These are phyloP conservation scores for Prosopis cineraria DNA, from an alignment of 306 rosid species.

Conservation along the genomic window DNA sequence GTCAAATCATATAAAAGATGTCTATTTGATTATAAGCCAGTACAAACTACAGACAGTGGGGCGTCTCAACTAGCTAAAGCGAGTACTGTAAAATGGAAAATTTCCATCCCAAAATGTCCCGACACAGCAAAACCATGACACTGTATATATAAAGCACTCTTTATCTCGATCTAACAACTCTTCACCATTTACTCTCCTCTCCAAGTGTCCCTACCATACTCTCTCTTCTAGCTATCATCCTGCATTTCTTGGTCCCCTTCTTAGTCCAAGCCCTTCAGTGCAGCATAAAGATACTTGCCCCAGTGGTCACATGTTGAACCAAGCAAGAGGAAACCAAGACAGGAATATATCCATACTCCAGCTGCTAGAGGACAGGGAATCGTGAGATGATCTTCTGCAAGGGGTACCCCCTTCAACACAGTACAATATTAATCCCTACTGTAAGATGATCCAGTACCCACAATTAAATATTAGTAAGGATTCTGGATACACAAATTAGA, in stretches of 20 bases:
- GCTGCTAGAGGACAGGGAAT: constrained; percentile 56
- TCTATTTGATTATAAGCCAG: constrained; percentile 3
- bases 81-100: constrained; percentile 16
- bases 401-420: constrained; percentile 60
- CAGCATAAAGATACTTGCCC: constrained; percentile 50
- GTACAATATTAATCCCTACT: constrained; percentile 67
- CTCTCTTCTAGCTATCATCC: constrained; percentile 58
- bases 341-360: constrained; percentile 55
- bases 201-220: constrained; percentile 54
- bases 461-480: constrained; percentile 57
- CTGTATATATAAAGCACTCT: constrained; percentile 32
- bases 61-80: constrained; percentile 22
- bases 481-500: constrained; percentile 43
- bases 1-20: constrained; percentile 21
- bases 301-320: constrained; percentile 53
- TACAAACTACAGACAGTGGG: constrained; percentile 23
- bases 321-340: constrained; percentile 74
- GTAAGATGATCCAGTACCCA: constrained; percentile 67
- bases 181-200: constrained; percentile 44
- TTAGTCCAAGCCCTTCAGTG: constrained; percentile 61
- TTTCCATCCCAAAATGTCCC: constrained; percentile 38
- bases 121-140: constrained; percentile 39
- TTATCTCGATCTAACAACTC: constrained; percentile 39
- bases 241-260: constrained; percentile 63
- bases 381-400: constrained; percentile 65